phyloP scores from a whole-genome alignment of 2,329 filamentous ascomycete genomes.

The Colletotrichum liaoningense region DNA sequence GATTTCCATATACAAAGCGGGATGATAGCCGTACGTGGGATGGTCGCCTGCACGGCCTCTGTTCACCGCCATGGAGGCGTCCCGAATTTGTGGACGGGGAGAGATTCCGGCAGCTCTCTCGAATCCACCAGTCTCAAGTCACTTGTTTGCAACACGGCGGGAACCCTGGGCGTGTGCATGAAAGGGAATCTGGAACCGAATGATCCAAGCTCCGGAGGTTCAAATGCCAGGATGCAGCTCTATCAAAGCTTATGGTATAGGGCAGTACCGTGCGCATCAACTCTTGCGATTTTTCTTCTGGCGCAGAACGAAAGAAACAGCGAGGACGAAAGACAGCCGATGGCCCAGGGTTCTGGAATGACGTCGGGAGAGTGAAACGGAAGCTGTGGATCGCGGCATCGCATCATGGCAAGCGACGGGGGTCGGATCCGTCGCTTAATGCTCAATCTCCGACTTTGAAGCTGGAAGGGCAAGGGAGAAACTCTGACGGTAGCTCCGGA shows the following conservation, averaged over 20 bases:
- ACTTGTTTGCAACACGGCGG: constrained; percentile 29
- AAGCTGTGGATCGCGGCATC: constrained; percentile 33
- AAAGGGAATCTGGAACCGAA: constrained; percentile 24
- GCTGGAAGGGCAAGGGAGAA: constrained; percentile 25
- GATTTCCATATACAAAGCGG: constrained; percentile 16
- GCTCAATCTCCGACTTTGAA: constrained; percentile 35
- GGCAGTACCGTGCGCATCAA: constrained; percentile 3
- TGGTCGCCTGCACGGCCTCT: constrained; percentile 28
- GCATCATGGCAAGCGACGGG: constrained; percentile 28
- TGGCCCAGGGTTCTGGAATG: constrained; percentile 31
- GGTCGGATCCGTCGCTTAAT: constrained; percentile 34
- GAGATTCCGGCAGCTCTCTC: constrained; percentile 17
- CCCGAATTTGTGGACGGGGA: constrained; percentile 32
- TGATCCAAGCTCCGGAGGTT: constrained; percentile 21
- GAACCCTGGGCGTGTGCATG: constrained; percentile 31
- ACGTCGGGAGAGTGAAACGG: constrained; percentile 33
- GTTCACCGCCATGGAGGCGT: constrained; percentile 34
- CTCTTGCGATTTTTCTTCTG: neutral
- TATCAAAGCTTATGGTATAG: constrained; percentile 9
- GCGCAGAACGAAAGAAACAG: neutral
- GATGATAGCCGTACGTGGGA: constrained; percentile 29
- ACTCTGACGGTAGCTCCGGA: constrained; percentile 24
- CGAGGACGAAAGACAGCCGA: neutral
- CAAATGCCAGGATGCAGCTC: constrained; percentile 15
- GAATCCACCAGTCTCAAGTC: constrained; percentile 33